Conservation (phyloP, 306 rosid species). For the Trichosanthes cucumerina region DNA sequence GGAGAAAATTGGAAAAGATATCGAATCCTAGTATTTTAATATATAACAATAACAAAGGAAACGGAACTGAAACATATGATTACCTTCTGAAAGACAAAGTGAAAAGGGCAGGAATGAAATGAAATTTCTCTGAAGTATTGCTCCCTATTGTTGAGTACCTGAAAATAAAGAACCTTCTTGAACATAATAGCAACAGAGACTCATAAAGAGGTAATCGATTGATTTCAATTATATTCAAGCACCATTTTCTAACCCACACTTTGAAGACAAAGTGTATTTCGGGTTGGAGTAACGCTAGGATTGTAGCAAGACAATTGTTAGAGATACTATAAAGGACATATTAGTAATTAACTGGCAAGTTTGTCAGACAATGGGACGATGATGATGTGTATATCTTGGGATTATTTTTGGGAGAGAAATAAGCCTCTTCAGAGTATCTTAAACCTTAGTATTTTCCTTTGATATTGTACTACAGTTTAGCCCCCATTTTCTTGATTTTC, state of each 20-base stretch:
- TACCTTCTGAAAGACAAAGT: not conserved
- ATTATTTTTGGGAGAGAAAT: not conserved
- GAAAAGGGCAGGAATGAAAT: not conserved
- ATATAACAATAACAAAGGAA: not conserved
- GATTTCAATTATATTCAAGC: not conserved
- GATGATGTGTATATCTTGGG: not conserved
- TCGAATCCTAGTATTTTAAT: not conserved
- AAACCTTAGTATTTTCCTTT: not conserved
- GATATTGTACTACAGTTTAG: not conserved
- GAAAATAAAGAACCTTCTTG: not conserved
- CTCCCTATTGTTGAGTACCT: not conserved
- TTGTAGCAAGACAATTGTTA: not conserved
- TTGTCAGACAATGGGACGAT: not conserved
- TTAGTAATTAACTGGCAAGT: not conserved
- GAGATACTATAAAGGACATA: not conserved
- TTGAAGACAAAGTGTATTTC: not conserved
- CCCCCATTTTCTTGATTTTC: not conserved
- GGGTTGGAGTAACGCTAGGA: not conserved
- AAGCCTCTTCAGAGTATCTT: not conserved
- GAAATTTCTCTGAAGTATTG: not conserved
- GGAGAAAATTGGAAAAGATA: not conserved
- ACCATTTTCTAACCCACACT: not conserved
- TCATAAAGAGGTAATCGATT: not conserved
- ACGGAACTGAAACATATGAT: not conserved
- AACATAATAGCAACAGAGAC: not conserved